Evolutionary conservation across 495 filamentous ascomycete species (phyloP), one percentile per base, ranked within the genome.

Genomic region (Neurospora sp.): DNA sequence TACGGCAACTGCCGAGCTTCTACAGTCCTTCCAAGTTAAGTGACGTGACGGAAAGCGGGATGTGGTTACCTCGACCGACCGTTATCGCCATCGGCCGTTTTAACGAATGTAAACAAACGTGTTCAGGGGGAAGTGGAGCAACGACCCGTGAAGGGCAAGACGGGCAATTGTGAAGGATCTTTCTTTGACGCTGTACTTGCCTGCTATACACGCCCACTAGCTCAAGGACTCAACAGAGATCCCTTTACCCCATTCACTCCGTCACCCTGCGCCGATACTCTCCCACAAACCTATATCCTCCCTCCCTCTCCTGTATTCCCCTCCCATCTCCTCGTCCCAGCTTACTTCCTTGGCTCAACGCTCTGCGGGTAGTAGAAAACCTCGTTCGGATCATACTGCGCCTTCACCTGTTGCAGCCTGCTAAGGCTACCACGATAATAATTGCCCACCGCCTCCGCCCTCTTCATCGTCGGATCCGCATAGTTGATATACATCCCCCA

Each of bases 311-410:
- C 9, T 20, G 7, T 12, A 6, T 22, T 22, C 20, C 45, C 45
- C 45, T 48, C n/a, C 44, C 44, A 48, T 48, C 8, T 48, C 5
- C n/a, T 8, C n/a, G 44, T 22, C 9, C 20, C 45, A 59, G 22
- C 10, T 14, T 70, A 74, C 44, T 73, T 76, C 17, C 78, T 81
- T 20, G 85, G 81, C 68, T 75, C 74, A 12, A 91, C 82, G 37
- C 86, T 86, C 75, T 90, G 87, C 8, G 88, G 88, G 75, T 90
- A 90, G 72, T 89, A 87, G 48, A 91, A 90, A 10, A 90, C 70
- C 81, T 90, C 86, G 0, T 81, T 75, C 0, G 89, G 89, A 76
- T 91, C 89, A 31, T 87, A 73, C 12, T 77, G 75, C 0, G 80
- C 78, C 82, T 91, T 91, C 68, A 91, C 82, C 59, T 79, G 70